These are phyloP conservation scores for Akanthomyces dipterigenus DNA, from an alignment of 2,329 filamentous ascomycete genomes.

Conservation along the genomic window DNA sequence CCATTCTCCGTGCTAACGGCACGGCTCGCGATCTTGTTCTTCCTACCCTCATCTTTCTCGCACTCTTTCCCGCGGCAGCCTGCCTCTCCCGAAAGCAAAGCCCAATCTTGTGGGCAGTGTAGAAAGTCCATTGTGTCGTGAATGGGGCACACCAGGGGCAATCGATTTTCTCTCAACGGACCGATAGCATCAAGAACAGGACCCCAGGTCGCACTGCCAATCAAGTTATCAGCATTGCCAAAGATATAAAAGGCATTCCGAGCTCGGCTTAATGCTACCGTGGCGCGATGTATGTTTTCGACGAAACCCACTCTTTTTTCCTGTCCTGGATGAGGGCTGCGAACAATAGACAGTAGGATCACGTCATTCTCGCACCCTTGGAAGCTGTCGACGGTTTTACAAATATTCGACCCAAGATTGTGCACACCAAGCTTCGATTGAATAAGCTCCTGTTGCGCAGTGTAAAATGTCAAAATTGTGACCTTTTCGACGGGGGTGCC, in stretches of 20 bases:
- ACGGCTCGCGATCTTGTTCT: not conserved
- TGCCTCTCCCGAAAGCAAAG: not conserved
- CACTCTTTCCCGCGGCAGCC: not conserved
- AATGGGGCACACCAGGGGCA: not conserved
- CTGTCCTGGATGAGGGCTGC: slow-evolving; percentile 49
- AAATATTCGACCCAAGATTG: slow-evolving; percentile 20
- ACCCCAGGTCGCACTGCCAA: slow-evolving; percentile 35
- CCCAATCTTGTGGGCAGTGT: not conserved
- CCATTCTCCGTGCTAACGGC: not conserved
- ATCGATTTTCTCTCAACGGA: not conserved
- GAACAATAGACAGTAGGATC: slow-evolving; percentile 71
- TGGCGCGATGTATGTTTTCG: slow-evolving; percentile 50
- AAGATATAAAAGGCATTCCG: slow-evolving; percentile 78
- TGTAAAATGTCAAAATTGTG: slow-evolving; percentile 82
- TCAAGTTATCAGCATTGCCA: slow-evolving; percentile 58
- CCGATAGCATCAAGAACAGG: slow-evolving; percentile 33
- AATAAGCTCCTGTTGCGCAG: slow-evolving; percentile 68
- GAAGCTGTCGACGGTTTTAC: slow-evolving; percentile 81
- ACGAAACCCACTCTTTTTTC: slow-evolving; percentile 62
- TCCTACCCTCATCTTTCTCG: not conserved
- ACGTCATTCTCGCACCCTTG: slow-evolving; percentile 89
- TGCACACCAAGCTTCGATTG: slow-evolving; percentile 35
- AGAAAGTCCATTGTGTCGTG: not conserved
- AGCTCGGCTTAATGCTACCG: slow-evolving; percentile 61
- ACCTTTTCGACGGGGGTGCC: slow-evolving; percentile 55